phyloP scores from a whole-genome alignment of 192 early-diverging fungal genomes.

The Rhizophagus clarus region DNA sequence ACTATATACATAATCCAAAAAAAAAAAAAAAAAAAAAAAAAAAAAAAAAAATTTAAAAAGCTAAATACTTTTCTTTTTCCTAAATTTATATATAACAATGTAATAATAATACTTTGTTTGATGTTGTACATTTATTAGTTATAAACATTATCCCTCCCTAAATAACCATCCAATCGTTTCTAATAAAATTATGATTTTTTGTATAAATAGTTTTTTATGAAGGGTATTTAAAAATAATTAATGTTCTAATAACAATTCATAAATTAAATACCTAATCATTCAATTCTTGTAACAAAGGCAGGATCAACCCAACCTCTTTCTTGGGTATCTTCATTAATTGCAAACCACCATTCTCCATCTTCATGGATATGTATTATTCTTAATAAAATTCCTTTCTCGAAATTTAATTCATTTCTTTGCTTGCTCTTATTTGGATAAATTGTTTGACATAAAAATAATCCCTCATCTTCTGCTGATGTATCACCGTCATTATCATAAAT shows the following conservation, averaged over 20 bases:
- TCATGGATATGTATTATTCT: slow-evolving; percentile 28
- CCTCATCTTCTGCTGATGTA: slow-evolving; percentile 34
- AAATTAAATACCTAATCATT: neutral
- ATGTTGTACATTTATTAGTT: too few relatives aligned
- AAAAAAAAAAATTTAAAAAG: too few relatives aligned
- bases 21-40: too few relatives aligned
- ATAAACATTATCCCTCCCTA: too few relatives aligned
- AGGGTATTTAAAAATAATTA: neutral
- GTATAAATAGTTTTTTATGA: too few relatives aligned
- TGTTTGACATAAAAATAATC: slow-evolving; percentile 43
- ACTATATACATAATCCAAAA: too few relatives aligned
- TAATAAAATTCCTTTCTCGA: slow-evolving; percentile 31
- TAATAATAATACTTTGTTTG: too few relatives aligned
- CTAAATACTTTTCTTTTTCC: too few relatives aligned
- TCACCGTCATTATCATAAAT: slow-evolving; percentile 27
- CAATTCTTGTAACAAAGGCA: neutral
- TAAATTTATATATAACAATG: too few relatives aligned
- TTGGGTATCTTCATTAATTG: slow-evolving; percentile 20
- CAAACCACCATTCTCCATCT: slow-evolving; percentile 27
- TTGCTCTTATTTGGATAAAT: slow-evolving; percentile 38
- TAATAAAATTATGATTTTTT: too few relatives aligned
- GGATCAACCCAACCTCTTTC: slow-evolving; percentile 32
- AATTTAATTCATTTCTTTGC: slow-evolving; percentile 35
- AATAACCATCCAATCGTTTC: too few relatives aligned
- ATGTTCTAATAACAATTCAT: neutral